Evolutionary conservation across 2,329 filamentous ascomycete genomes (phyloP).

Genomic region (Phialemonium atrogriseum): DNA sequence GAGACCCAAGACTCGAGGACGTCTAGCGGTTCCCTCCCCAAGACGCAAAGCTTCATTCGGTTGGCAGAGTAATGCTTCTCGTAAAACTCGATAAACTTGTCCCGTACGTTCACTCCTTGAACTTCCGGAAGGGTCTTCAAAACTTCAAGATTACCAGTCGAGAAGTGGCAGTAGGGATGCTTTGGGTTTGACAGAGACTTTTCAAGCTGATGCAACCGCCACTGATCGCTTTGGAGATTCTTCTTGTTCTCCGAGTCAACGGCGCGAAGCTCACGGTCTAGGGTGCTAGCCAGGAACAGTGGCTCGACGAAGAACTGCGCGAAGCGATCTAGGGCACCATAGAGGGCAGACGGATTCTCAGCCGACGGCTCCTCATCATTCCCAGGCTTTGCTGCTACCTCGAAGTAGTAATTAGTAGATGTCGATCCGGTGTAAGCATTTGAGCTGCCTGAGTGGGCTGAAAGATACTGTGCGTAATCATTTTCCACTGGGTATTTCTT

Average conservation of each 20-base stretch:
- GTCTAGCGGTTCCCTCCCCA: slow-evolving; percentile 76
- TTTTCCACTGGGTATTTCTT: slow-evolving; percentile 97
- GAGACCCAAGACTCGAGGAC: slow-evolving; percentile 75
- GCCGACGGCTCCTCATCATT: slow-evolving; percentile 49
- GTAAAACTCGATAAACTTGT: slow-evolving; percentile 91
- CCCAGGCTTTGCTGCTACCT: slow-evolving; percentile 73
- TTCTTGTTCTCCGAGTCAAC: slow-evolving; percentile 98
- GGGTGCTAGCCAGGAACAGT: slow-evolving; percentile 72
- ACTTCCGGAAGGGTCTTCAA: slow-evolving; percentile 75
- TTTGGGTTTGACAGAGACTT: slow-evolving; percentile 81
- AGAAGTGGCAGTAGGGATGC: slow-evolving; percentile 87
- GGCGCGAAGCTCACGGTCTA: slow-evolving; percentile 79
- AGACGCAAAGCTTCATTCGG: slow-evolving; percentile 81
- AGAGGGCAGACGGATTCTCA: slow-evolving; percentile 52
- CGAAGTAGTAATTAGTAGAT: slow-evolving; percentile 97
- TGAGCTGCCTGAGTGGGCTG: slow-evolving; percentile 80
- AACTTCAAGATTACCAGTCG: slow-evolving; percentile 80
- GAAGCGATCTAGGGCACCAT: slow-evolving; percentile 82
- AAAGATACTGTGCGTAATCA: slow-evolving; percentile 88
- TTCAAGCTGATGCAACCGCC: slow-evolving; percentile 80
- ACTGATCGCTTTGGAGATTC: slow-evolving; percentile 84
- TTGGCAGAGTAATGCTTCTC: slow-evolving; percentile 87
- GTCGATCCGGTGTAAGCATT: slow-evolving; percentile 93
- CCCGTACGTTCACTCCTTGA: slow-evolving; percentile 72
- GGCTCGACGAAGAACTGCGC: slow-evolving; percentile 90